Conservation (phyloP, 257 asterid genomes). For the Leonotis leonurus region DNA sequence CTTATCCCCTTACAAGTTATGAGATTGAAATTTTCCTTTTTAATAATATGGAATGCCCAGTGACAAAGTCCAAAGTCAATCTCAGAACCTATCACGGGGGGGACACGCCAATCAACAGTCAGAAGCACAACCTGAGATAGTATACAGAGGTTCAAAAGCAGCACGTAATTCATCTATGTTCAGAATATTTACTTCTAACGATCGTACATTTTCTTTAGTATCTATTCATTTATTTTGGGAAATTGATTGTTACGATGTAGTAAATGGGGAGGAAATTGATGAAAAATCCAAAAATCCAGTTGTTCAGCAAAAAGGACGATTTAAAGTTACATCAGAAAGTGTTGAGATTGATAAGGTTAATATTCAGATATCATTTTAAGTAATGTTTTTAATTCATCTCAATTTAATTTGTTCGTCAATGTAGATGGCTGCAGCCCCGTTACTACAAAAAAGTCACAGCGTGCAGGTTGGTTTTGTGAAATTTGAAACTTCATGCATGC, state of each 20-base stretch:
- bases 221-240: background rate
- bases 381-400: slow-evolving; percentile 8
- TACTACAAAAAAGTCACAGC: slow-evolving; percentile 82
- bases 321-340: slow-evolving; percentile 94
- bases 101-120: slow-evolving; percentile 28
- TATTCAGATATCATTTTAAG: slow-evolving; percentile 12
- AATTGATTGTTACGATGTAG: slow-evolving; percentile 31
- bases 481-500: background rate
- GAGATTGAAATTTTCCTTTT: background rate
- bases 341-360: slow-evolving; percentile 69
- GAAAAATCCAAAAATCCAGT: slow-evolving; percentile 72
- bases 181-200: slow-evolving; percentile 3
- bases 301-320: slow-evolving; percentile 96
- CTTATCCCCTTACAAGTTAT: background rate
- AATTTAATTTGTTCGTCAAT: slow-evolving; percentile 14
- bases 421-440: slow-evolving; percentile 54
- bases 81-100: slow-evolving; percentile 30
- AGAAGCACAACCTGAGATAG: slow-evolving; percentile 40
- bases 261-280: slow-evolving; percentile 63
- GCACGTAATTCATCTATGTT: slow-evolving; percentile 40
- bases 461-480: slow-evolving; percentile 68
- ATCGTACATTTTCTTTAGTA: background rate
- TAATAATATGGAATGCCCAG: slow-evolving; percentile 21
- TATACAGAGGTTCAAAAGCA: slow-evolving; percentile 47
- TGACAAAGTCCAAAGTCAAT: slow-evolving; percentile 40